Evolutionary conservation across 495 filamentous ascomycete genomes (phyloP), one percentile per base, ranked within the genome.

Genomic region (Pyrenula massariospora): DNA sequence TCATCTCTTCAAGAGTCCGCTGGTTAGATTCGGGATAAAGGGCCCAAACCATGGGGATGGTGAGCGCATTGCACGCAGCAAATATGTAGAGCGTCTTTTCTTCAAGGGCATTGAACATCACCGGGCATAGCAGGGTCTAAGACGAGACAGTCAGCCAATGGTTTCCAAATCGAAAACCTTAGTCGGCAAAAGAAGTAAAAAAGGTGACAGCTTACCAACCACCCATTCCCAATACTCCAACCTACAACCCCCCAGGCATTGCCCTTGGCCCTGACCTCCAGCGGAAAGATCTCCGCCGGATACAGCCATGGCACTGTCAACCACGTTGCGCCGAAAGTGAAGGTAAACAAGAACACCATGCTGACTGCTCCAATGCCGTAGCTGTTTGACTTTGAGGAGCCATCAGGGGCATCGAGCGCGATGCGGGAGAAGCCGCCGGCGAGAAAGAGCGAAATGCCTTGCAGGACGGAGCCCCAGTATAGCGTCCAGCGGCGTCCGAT

Each of bases 211-310:
- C 73, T 67, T 24, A 76, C 72, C 63, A 77, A 64, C 80, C 82
- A 84, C 42, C 81, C 84, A 57, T 85, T 86, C n/a, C 83, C 84
- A 42, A 88, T 85, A 56, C 76, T 80, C 84, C 84, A 88, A 15
- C 85, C 84, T 2, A 88, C 77, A 0, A 87, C 85, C 60, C 85
- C 84, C 81, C 83, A 87, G n/a, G 85, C 82, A 52, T 86, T 87
- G 20, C 85, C 85, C 25, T 82, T 81, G 2, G 83, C 84, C 22
- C 85, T 78, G 10, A 87, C 78, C 23, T 82, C 76, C 19, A 87
- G 66, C 0, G 84, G 85, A 67, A 87, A 87, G 54, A 87, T 87
- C 61, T 88, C 84, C 15, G 84, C 82, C 0, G 83, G 84, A 56
- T 87, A 87, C 2, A 87, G 60, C 83, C 83, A 87, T 0, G 84